Conservation (phyloP, 2,329 filamentous ascomycete genomes). For the Tolypocladium ophioglossoides region DNA sequence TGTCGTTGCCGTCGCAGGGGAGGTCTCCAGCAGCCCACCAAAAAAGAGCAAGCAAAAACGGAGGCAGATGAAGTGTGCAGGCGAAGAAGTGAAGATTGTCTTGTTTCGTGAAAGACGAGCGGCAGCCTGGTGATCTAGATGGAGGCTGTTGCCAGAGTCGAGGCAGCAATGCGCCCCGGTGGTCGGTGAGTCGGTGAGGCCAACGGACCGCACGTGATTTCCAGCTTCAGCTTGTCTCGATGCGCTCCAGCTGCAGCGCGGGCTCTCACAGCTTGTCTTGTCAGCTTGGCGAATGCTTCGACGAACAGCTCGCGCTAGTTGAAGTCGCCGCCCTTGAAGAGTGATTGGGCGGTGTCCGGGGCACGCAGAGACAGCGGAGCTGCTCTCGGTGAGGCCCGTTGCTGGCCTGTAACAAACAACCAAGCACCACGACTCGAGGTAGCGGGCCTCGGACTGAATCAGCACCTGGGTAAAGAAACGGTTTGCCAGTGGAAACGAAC, state of each 20-base stretch:
- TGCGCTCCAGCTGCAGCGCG: too few species aligned
- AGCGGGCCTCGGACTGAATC: neutral
- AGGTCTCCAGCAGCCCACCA: neutral
- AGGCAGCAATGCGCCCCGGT: neutral
- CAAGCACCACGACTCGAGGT: neutral
- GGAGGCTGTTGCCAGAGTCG: neutral
- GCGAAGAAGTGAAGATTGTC: neutral
- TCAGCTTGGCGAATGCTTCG: neutral
- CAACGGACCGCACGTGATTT: neutral
- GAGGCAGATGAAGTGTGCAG: too few species aligned
- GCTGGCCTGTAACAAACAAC: neutral
- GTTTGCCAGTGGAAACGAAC: neutral
- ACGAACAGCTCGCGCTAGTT: too few species aligned
- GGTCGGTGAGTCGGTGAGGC: neutral
- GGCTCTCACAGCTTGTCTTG: too few species aligned
- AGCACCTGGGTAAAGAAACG: neutral
- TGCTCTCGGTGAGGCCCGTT: neutral
- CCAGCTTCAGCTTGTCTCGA: neutral
- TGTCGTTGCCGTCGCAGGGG: neutral
- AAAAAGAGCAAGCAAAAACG: neutral
- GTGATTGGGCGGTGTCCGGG: too few species aligned
- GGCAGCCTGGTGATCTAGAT: neutral
- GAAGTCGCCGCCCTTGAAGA: too few species aligned
- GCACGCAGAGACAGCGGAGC: too few species aligned
- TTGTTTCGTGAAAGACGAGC: too few species aligned